Percentiles rank a stretch among this genome's conserved stretches.
Conservation (phyloP, 257 asterid species). For the Nicotiana sylvestris region DNA sequence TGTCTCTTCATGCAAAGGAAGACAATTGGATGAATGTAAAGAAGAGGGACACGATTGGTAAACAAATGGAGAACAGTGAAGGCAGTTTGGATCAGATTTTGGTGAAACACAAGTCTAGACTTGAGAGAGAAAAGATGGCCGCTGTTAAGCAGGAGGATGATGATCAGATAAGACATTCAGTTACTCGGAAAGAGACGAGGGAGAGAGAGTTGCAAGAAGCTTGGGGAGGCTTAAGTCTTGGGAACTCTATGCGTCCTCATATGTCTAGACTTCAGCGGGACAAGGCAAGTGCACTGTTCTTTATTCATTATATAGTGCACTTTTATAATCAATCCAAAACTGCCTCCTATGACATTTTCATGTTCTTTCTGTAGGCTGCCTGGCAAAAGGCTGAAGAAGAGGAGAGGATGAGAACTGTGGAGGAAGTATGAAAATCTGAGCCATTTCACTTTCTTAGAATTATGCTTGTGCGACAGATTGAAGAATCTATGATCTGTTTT, state of each 20-base stretch:
- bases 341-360: not conserved
- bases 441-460: not conserved
- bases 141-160: constrained; percentile 28
- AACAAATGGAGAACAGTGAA: constrained; percentile 24
- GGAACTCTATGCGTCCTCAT: constrained; percentile 79
- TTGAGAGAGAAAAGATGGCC: constrained; percentile 58
- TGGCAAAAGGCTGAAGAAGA: constrained; percentile 94
- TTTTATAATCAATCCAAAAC: not conserved
- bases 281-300: constrained; percentile 46
- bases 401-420: constrained; percentile 42
- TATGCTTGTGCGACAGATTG: not conserved
- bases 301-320: not conserved
- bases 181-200: constrained; percentile 60
- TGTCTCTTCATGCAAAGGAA: constrained; percentile 37
- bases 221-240: constrained; percentile 93
- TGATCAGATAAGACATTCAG: constrained; percentile 30
- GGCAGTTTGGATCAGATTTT: constrained; percentile 68
- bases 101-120: constrained; percentile 55
- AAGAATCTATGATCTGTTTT: not conserved
- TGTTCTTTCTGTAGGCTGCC: constrained; percentile 54
- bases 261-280: constrained; percentile 74
- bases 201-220: constrained; percentile 73
- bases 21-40: constrained; percentile 29
- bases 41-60: constrained; percentile 23
- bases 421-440: constrained; percentile 11